Conservation (phyloP, 2,329 filamentous ascomycete species). For the Paraphaeosphaeria minitans region DNA sequence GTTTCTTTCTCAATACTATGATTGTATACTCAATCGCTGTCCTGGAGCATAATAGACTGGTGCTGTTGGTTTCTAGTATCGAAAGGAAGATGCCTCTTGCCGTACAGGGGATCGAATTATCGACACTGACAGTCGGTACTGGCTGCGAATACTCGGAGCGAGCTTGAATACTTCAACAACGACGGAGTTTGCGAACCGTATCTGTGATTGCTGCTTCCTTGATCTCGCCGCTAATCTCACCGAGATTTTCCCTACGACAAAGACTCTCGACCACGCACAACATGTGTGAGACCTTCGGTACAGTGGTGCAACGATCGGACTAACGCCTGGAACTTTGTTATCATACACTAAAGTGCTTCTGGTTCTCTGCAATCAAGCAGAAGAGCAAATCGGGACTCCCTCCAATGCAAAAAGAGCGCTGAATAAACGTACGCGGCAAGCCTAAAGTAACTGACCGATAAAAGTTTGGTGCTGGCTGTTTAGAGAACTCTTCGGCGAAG, state of each 20-base stretch:
- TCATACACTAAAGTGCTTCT: background rate
- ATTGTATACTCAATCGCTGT: background rate
- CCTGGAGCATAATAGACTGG: background rate
- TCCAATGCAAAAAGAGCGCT: conserved; percentile 48
- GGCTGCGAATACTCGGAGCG: conserved; percentile 33
- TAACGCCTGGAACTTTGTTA: background rate
- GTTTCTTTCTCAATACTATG: background rate
- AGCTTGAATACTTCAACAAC: conserved; percentile 73
- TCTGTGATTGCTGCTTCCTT: conserved; percentile 77
- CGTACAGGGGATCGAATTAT: background rate
- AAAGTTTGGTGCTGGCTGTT: conserved; percentile 51
- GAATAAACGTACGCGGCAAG: conserved; percentile 54
- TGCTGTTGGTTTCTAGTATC: background rate
- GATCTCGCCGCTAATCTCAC: too few relatives aligned
- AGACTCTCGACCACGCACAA: conserved; percentile 60
- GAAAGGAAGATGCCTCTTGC: too few relatives aligned
- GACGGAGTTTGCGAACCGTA: conserved; percentile 69
- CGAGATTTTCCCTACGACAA: too few relatives aligned
- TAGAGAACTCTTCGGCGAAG: conserved; percentile 51
- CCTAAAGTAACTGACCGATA: conserved; percentile 51
- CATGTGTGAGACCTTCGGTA: conserved; percentile 61
- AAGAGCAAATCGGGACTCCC: background rate
- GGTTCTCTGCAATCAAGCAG: background rate
- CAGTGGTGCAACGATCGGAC: conserved; percentile 7
- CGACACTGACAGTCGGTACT: background rate